Evolutionary conservation across 2,329 filamentous ascomycete genomes (phyloP), one percentile per base, ranked within the genome.

Genomic region (Zopfia rhizophila): DNA sequence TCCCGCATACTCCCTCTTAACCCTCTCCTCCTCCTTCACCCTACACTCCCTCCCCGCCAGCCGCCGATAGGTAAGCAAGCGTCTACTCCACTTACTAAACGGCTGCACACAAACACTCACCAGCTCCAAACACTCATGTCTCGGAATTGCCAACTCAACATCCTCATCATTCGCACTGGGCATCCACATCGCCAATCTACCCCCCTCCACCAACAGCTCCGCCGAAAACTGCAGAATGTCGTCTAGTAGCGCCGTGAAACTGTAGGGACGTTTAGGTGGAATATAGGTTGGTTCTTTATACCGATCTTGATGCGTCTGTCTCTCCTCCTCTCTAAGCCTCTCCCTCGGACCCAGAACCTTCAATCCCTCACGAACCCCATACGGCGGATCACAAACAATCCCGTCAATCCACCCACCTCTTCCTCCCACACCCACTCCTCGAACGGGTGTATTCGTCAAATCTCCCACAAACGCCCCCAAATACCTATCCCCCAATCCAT

Each of bases 171-270:
- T 73, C 19, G 91, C 87, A 0, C 91, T 96, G 0, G 94, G 94
- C 90, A 97, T 96, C 94, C 94, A 99, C 78, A 99, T 95, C 6
- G 89, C 90, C 7, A 99, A 70, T 19, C 94, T 81, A 0, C 91
- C 94, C 52, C 84, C 75, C 39, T 90, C 86, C 6, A 96, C 89
- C 1, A 99, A 78, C 1, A 87, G 90, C 10, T 82, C 78, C 1
- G 86, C 82, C 4, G 91, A 86, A 64, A 99, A 97, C 14, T 86
- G 81, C 5, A 97, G 81, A 39, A 99, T 91, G 68, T 97, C 91
- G 62, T 91, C 86, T 14, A 97, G 81, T 84, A 99, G 91, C 5
- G 90, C 88, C 27, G 89, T 79, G 69, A 99, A 97, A 58, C 90
- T 90, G 71, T 99, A 99, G 0, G 92, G 91, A 62, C 86, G 87